Evolutionary conservation across 2,329 filamentous ascomycete genomes (phyloP), one percentile per base, ranked within the genome.

Genomic region (Malbranchea cinnamomea): DNA sequence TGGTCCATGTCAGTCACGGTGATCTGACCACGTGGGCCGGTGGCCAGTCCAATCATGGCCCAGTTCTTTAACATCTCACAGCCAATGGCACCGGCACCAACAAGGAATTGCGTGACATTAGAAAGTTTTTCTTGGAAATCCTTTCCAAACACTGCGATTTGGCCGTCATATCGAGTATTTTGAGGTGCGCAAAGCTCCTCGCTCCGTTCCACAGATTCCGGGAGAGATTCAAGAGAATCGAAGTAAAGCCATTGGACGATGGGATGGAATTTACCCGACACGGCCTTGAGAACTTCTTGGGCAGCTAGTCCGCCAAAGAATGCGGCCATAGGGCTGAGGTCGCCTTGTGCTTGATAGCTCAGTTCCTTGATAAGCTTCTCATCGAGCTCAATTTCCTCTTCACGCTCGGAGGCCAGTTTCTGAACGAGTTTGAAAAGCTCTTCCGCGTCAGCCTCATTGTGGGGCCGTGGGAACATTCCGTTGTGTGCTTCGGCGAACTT

Each of bases 21-120:
- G 47, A 98, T 91, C 55, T 79, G 78, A 46, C 89, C 89, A 28
- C 84, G 71, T 3, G 83, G 81, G 3, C 89, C 89, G 26, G 80
- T 81, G 25, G 78, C 87, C 17, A 98, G 65, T 42, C 89, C 89
- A 53, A 95, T 92, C 85, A 98, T 91, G 20, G 91, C 87, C 85
- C 89, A 98, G 57, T 95, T 95, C 71, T 98, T 98, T 43, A 98
- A 63, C 79, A 95, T 98, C 52, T 98, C 89, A 49, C 89, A 98
- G 26, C 89, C 89, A 53, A 98, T 98, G 39, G 91, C 89, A 46
- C 89, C 89, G 26, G 89, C 83, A 43, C 89, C 89, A 34, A 98
- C 89, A 32, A 98, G 67, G 63, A 98, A 98, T 46, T 95, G 74
- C 48, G 77, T 89, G 37, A 89, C 59, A 46, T 94, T 92, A 37